phyloP scores from a whole-genome alignment of 306 rosid genomes.

The Corylus avellana region DNA sequence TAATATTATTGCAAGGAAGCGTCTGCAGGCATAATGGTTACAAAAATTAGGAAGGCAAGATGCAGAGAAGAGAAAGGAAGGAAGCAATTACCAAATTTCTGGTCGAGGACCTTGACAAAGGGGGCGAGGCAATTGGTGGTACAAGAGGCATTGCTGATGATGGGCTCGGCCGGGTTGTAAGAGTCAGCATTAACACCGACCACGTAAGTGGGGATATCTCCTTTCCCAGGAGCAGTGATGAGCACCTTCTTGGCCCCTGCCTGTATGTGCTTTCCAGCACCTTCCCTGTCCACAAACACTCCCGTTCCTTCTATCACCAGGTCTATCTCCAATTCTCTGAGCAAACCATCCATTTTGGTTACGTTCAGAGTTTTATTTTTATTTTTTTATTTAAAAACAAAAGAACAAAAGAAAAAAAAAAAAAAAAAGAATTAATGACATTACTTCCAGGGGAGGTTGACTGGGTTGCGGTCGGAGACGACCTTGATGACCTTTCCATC shows the following conservation, averaged over 20 bases:
- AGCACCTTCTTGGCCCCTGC: constrained; percentile 99
- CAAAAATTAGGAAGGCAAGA: not conserved
- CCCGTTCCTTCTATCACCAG: constrained; percentile 99
- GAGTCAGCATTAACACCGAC: constrained; percentile 88
- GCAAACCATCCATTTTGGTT: constrained; percentile 3
- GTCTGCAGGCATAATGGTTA: too few species aligned
- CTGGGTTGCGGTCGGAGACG: constrained; percentile 80
- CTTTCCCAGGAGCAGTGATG: constrained; percentile 97
- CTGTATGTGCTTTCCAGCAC: constrained; percentile 89
- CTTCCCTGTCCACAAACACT: constrained; percentile 94
- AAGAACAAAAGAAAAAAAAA: too few species aligned
- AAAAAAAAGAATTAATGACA: too few species aligned
- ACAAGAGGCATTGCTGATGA: constrained; percentile 99
- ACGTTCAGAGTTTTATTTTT: not conserved
- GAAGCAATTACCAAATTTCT: constrained; percentile 69
- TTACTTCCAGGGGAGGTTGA: constrained; percentile 87
- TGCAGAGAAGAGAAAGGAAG: not conserved
- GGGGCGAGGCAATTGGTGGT: constrained; percentile 99
- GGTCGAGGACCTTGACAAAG: constrained; percentile 94
- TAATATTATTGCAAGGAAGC: too few species aligned
- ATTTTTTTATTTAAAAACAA: not conserved
- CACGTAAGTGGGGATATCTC: constrained; percentile 96
- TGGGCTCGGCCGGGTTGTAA: constrained; percentile 65
- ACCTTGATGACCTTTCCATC: constrained; percentile 92
- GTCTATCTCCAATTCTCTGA: constrained; percentile 83